phyloP scores from a whole-genome alignment of 371 early-diverging fungal species.

The Lichtheimia hyalospora region DNA sequence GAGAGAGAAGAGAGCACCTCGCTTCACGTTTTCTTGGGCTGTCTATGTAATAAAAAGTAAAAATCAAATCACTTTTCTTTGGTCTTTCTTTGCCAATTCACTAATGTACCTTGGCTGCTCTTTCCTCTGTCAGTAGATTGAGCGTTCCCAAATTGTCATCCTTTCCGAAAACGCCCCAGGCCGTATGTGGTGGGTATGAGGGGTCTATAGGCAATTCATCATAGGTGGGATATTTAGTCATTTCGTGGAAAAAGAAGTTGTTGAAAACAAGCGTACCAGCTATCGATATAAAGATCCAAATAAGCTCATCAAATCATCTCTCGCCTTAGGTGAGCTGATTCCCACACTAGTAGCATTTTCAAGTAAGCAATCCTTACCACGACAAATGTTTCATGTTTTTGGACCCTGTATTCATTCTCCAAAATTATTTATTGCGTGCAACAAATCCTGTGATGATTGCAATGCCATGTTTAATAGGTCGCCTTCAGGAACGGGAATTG shows the following conservation, averaged over 20 bases:
- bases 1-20: constrained; percentile 32
- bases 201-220: constrained; percentile 25
- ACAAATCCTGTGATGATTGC: no score
- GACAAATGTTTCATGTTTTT: no score
- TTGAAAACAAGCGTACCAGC: no score
- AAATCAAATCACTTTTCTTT: not conserved
- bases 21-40: constrained; percentile 12
- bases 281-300: no score
- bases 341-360: no score
- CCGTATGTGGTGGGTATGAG: constrained; percentile 20
- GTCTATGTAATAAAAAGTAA: constrained; percentile 18
- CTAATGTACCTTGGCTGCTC: constrained; percentile 25
- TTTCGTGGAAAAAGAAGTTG: constrained; percentile 1
- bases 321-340: no score
- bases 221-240: constrained; percentile 16
- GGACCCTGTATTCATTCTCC: no score
- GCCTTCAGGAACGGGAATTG: no score
- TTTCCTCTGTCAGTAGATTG: constrained; percentile 36
- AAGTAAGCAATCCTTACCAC: no score
- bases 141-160: constrained; percentile 49
- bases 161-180: constrained; percentile 49
- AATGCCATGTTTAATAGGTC: no score
- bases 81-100: not conserved
- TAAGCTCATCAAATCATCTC: no score
- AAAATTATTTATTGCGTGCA: no score